A percentile compares a stretch with the other conserved stretches of the same genome.
Evolutionary conservation across 495 filamentous ascomycete genomes (phyloP).

Genomic region (Geoglossum glabrum): DNA sequence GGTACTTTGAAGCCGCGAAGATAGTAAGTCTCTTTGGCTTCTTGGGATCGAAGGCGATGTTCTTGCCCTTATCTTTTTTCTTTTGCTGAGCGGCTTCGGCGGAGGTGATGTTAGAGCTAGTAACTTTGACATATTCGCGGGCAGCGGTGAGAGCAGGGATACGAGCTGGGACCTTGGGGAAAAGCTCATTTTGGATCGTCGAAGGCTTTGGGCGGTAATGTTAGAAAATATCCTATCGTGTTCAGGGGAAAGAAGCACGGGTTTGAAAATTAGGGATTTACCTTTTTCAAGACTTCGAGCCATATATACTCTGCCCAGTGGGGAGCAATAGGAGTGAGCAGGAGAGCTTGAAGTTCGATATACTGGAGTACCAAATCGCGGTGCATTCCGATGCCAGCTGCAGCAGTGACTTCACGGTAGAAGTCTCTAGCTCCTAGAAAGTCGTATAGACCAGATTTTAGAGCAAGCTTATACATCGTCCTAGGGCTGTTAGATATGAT

Average conservation of each 20-base stretch:
- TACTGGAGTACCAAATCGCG: conserved; percentile 54
- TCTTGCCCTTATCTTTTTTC: conserved; percentile 80
- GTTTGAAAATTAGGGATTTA: conserved; percentile 5
- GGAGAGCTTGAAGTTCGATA: conserved; percentile 67
- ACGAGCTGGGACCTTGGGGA: conserved; percentile 46
- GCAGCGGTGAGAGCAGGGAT: conserved; percentile 47
- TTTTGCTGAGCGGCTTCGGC: conserved; percentile 64
- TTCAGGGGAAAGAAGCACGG: not conserved
- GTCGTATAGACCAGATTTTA: conserved; percentile 82
- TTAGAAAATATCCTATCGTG: not conserved
- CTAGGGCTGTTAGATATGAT: conserved; percentile 11
- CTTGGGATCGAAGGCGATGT: conserved; percentile 61
- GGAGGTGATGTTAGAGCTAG: conserved; percentile 59
- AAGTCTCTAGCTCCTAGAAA: conserved; percentile 68
- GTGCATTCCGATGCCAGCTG: conserved; percentile 67
- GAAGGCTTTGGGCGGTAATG: conserved; percentile 19
- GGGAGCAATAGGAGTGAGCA: conserved; percentile 63
- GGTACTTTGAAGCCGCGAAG: conserved; percentile 57
- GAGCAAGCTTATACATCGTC: conserved; percentile 74
- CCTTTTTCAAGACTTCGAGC: conserved; percentile 68
- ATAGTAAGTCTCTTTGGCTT: conserved; percentile 83
- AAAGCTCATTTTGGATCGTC: conserved; percentile 62
- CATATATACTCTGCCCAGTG: conserved; percentile 94
- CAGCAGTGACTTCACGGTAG: conserved; percentile 63
- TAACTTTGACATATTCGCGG: conserved; percentile 57